Percentiles rank a stretch among this genome's conserved stretches.
phyloP scores from a whole-genome alignment of 2,329 filamentous ascomycete genomes.

The Escovopsis weberi region DNA sequence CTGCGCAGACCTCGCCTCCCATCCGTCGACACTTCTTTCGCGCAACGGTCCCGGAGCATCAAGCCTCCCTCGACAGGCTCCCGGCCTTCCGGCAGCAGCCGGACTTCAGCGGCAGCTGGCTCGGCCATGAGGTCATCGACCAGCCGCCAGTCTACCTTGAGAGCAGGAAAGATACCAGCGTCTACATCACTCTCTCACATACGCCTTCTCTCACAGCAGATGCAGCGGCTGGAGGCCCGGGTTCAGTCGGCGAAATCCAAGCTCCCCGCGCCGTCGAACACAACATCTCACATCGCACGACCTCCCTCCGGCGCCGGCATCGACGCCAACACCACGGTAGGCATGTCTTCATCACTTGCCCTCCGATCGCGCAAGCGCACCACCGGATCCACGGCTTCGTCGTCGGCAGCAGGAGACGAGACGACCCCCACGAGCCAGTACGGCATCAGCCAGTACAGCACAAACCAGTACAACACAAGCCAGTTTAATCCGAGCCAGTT shows the following conservation, averaged over 20 bases:
- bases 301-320: conserved; percentile 20
- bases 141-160: conserved; percentile 32
- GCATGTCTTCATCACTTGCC: conserved; percentile 30
- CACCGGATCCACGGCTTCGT: conserved; percentile 39
- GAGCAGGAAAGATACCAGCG: conserved; percentile 26
- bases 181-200: conserved; percentile 79
- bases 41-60: conserved; percentile 37
- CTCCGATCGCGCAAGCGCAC: conserved; percentile 58
- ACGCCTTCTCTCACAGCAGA: conserved; percentile 83
- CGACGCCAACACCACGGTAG: conserved; percentile 28
- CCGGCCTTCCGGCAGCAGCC: conserved; percentile 16
- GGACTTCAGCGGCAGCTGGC: conserved; percentile 30
- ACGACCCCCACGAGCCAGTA: conserved; percentile 29
- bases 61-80: not conserved
- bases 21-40: conserved; percentile 36
- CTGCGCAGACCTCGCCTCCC: conserved; percentile 38
- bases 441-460: conserved; percentile 11
- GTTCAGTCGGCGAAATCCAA: conserved; percentile 87
- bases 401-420: conserved; percentile 35
- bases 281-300: conserved; percentile 60
- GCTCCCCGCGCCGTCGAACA: conserved; percentile 65
- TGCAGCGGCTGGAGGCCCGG: conserved; percentile 88
- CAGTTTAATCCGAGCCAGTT: too few species aligned
- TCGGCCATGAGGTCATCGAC: conserved; percentile 32
- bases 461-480: too few species aligned